Base-by-base conservation (phyloP, 257 asterid genomes). In the Petrea volubilis region DNA sequence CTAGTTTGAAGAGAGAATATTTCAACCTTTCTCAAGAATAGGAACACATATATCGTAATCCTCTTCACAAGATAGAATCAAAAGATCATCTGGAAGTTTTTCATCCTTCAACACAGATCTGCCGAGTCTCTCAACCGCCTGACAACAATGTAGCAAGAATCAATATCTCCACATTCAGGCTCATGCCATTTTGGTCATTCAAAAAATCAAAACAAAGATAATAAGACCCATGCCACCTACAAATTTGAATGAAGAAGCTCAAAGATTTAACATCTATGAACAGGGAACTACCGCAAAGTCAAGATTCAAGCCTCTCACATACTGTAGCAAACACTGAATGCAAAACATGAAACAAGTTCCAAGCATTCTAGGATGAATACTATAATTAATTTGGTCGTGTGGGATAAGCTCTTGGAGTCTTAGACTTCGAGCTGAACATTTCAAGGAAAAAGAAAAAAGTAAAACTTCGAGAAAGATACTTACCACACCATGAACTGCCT, bases 1-100 rank as follows among this genome's bases (percentile, higher is more conserved):
- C 18, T 14, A 34, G 20, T 57, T 28, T 60, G 46, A 58, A 57
- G 47, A 57, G 60, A 67, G 68, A 63, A 43, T 43, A 25, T 67
- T 59, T 81, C 50, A 61, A 94, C 98, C 97, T 89, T 87, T 94
- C 84, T 91, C 90, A 44, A 94, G 96, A 72, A 87, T 86, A 61
- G 97, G 97, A 60, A 85, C 79, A 63, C 98, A 94, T 36, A 72
- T 53, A n/a, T 85, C 93, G 20, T 89, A 84, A 77, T 94, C 97
- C 56, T 94, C 98, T 87, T 94, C 96, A 76, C 98, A 91, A 23
- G 98, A 94, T 74, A 94, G 72, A 84, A 94, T 75, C 82, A 94
- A 65, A 67, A 94, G 78, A 76, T 91, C 88, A 25, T 85, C 93
- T 0, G 95, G 93, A 63, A 87, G 78, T 53, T 72, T 82, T 36